phyloP scores from a whole-genome alignment of 768 basidiomycete genomes.

The Termitomyces heimii region DNA sequence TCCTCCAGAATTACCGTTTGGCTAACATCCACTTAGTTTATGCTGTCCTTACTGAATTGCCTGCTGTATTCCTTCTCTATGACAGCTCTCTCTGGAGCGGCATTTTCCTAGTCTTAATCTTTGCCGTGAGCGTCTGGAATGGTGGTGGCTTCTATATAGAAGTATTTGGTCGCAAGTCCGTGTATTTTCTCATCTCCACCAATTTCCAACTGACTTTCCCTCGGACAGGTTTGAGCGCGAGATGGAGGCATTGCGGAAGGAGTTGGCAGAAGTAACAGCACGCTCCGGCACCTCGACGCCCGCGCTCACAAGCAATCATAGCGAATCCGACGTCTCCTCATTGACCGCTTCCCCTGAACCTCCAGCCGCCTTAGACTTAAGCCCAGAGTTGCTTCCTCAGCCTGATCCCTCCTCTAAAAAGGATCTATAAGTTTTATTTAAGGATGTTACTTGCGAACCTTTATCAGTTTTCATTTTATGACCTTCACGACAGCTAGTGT shows the following conservation, averaged over 20 bases:
- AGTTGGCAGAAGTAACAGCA: slow-evolving; percentile 66
- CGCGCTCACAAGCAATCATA: slow-evolving; percentile 7
- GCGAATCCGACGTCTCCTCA: slow-evolving; percentile 13
- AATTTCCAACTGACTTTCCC: slow-evolving; percentile 6
- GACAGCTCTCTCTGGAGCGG: slow-evolving; percentile 74
- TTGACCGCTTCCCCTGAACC: slow-evolving; percentile 7
- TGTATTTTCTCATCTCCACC: slow-evolving; percentile 13
- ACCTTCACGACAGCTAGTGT: slow-evolving; percentile 3
- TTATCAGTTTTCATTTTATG: neutral
- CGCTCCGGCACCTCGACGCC: slow-evolving; percentile 54
- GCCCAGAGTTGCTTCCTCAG: slow-evolving; percentile 6
- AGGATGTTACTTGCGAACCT: neutral
- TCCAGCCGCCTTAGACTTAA: slow-evolving; percentile 8
- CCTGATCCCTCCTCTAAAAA: slow-evolving; percentile 8
- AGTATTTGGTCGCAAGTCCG: slow-evolving; percentile 94
- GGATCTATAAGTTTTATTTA: slow-evolving; percentile 2
- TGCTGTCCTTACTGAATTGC: slow-evolving; percentile 78
- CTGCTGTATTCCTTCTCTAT: slow-evolving; percentile 80
- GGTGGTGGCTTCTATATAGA: slow-evolving; percentile 96
- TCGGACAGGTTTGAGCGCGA: slow-evolving; percentile 80
- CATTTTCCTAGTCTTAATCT: slow-evolving; percentile 72
- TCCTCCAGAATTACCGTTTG: neutral
- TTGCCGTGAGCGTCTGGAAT: slow-evolving; percentile 91
- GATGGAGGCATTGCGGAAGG: slow-evolving; percentile 84
- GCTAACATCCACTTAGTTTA: slow-evolving; percentile 50